Conservation (phyloP, 768 basidiomycete species). For the Sarcomyxa edulis region DNA sequence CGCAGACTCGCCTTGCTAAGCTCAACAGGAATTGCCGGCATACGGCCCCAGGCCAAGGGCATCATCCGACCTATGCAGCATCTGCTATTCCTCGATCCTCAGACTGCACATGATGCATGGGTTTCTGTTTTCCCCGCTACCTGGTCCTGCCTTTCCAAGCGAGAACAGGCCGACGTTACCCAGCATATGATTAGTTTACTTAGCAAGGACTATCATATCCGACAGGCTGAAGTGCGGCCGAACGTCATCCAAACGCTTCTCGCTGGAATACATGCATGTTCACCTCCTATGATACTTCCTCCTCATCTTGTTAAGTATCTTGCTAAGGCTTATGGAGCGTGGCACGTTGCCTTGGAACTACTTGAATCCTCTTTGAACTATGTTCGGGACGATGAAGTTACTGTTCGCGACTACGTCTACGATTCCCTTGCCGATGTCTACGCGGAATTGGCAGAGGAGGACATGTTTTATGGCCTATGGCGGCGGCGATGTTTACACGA, state of each 20-base stretch:
- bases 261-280: slow-evolving; percentile 77
- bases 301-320: slow-evolving; percentile 95
- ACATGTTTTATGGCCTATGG: slow-evolving; percentile 96
- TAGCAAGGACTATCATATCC: slow-evolving; percentile 89
- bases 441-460: slow-evolving; percentile 93
- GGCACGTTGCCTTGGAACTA: slow-evolving; percentile 87
- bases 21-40: slow-evolving; percentile 24
- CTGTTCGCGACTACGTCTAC: slow-evolving; percentile 74
- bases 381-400: slow-evolving; percentile 74
- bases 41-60: slow-evolving; percentile 41
- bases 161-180: slow-evolving; percentile 86
- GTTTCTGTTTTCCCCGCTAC: slow-evolving; percentile 78
- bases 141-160: slow-evolving; percentile 80
- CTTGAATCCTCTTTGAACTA: slow-evolving; percentile 76
- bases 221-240: slow-evolving; percentile 83
- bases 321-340: slow-evolving; percentile 93
- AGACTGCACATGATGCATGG: slow-evolving; percentile 81
- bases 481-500: slow-evolving; percentile 80
- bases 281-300: slow-evolving; percentile 82
- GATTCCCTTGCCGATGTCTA: slow-evolving; percentile 95
- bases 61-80: slow-evolving; percentile 77
- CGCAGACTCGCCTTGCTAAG: slow-evolving; percentile 28
- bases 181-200: slow-evolving; percentile 87
- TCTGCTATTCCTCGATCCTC: slow-evolving; percentile 74
- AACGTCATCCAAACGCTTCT: slow-evolving; percentile 93